Conservation (phyloP, 2,329 filamentous ascomycete species). For the Talaromyces sp. region DNA sequence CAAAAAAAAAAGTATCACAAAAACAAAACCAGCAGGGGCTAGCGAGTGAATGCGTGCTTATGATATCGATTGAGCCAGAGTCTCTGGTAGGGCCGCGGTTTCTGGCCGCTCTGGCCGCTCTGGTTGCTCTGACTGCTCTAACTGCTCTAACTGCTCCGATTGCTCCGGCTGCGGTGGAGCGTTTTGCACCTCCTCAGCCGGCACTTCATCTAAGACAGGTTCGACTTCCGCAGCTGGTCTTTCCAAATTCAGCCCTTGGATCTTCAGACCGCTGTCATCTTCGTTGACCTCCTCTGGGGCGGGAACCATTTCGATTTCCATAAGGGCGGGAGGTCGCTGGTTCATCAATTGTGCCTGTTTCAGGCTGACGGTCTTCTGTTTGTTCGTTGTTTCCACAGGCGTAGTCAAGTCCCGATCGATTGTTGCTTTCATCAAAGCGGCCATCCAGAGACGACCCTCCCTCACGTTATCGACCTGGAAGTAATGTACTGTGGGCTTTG, state of each 20-base stretch:
- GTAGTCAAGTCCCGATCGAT: slow-evolving; percentile 82
- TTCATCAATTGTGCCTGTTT: slow-evolving; percentile 82
- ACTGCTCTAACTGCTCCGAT: slow-evolving; percentile 17
- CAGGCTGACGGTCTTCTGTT: slow-evolving; percentile 93
- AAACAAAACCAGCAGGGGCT: background rate
- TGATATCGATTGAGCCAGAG: slow-evolving; percentile 19
- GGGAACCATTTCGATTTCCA: slow-evolving; percentile 48
- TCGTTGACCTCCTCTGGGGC: slow-evolving; percentile 16
- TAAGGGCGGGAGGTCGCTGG: slow-evolving; percentile 82
- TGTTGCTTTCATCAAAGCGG: slow-evolving; percentile 95
- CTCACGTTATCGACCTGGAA: slow-evolving; percentile 91
- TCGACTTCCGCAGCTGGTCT: slow-evolving; percentile 19
- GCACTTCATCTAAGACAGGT: slow-evolving; percentile 14
- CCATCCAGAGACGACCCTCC: slow-evolving; percentile 94
- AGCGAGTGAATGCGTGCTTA: background rate
- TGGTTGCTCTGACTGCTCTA: background rate
- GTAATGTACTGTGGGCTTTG: slow-evolving; percentile 94
- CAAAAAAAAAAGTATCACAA: background rate
- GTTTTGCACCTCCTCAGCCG: background rate
- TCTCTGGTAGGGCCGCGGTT: slow-evolving; percentile 23
- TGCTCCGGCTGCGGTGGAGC: slow-evolving; percentile 6
- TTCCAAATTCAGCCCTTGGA: slow-evolving; percentile 28
- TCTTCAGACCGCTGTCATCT: slow-evolving; percentile 29
- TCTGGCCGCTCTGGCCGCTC: slow-evolving; percentile 17
- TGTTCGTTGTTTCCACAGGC: slow-evolving; percentile 84